Percentiles rank a stretch among this genome's conserved stretches.
Conservation (phyloP, 2,329 filamentous ascomycete genomes). For the Fusarium penzigii region DNA sequence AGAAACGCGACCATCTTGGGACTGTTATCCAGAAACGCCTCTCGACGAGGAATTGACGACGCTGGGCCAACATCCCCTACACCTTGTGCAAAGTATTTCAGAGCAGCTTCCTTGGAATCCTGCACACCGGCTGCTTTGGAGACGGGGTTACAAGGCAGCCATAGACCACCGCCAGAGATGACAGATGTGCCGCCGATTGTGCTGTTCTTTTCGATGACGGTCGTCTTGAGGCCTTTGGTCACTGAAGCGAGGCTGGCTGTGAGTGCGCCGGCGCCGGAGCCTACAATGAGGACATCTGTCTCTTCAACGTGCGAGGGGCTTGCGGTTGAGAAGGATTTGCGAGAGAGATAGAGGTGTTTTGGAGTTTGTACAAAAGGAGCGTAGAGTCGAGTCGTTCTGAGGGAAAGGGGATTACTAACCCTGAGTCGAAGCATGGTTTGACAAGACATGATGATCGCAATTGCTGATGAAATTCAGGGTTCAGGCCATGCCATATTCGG, state of each 20-base stretch:
- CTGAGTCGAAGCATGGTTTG: no score
- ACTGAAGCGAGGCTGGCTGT: background rate
- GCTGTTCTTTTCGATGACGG: background rate
- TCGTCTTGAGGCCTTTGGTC: background rate
- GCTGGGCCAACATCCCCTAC: background rate
- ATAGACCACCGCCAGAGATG: slow-evolving; percentile 1
- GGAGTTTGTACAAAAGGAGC: background rate
- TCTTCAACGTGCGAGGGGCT: background rate
- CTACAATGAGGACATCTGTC: slow-evolving; percentile 2
- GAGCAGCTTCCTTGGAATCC: background rate
- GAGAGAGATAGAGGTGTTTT: background rate
- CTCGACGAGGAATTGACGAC: background rate
- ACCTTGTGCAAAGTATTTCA: background rate
- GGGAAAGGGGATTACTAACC: background rate
- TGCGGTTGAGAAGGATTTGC: background rate
- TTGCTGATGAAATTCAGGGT: no score
- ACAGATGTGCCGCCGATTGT: slow-evolving; percentile 1
- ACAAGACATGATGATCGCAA: no score
- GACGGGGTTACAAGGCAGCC: slow-evolving; percentile 1
- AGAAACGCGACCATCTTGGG: slow-evolving; percentile 1
- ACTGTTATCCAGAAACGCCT: background rate
- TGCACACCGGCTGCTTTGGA: background rate
- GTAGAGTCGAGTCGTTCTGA: background rate
- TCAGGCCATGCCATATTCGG: no score
- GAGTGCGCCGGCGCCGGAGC: background rate